Percentiles rank a stretch among this genome's conserved stretches.
These are phyloP conservation scores for Aureobasidium mangrovei DNA, from an alignment of 2,329 filamentous ascomycete species.

Conservation along the genomic window DNA sequence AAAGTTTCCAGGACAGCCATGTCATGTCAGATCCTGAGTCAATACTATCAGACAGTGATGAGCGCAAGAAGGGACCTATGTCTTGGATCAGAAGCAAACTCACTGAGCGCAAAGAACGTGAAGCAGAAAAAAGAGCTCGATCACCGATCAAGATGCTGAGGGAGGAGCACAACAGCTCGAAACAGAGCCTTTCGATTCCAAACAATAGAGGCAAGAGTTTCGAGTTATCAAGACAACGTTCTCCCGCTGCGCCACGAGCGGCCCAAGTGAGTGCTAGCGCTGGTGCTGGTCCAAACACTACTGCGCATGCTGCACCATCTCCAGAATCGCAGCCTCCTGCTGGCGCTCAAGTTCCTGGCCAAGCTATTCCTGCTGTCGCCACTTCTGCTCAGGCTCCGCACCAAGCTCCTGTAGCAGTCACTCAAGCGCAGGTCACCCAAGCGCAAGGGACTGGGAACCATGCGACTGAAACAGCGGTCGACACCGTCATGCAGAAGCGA, in stretches of 20 bases:
- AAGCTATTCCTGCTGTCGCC: not conserved
- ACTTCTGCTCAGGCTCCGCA: not conserved
- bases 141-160: conserved; percentile 31
- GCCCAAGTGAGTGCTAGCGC: not conserved
- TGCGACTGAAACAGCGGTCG: not conserved
- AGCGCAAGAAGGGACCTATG: conserved; percentile 45
- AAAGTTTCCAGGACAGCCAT: conserved; percentile 11
- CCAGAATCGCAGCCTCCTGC: not conserved
- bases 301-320: not conserved
- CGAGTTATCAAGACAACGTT: conserved; percentile 10
- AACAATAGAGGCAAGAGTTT: conserved; percentile 9
- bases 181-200: conserved; percentile 19
- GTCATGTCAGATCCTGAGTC: conserved; percentile 10
- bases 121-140: conserved; percentile 39
- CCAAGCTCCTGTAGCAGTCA: not conserved
- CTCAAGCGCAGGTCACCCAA: not conserved
- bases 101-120: conserved; percentile 47
- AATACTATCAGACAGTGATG: conserved; percentile 11
- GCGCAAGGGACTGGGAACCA: not conserved
- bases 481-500: not conserved
- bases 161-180: conserved; percentile 34
- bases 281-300: not conserved
- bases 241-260: not conserved
- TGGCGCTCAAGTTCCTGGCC: not conserved
- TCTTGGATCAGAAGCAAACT: conserved; percentile 59